Evolutionary conservation across 2,329 filamentous ascomycete genomes (phyloP).

Genomic region (Colletotrichum filicis): DNA sequence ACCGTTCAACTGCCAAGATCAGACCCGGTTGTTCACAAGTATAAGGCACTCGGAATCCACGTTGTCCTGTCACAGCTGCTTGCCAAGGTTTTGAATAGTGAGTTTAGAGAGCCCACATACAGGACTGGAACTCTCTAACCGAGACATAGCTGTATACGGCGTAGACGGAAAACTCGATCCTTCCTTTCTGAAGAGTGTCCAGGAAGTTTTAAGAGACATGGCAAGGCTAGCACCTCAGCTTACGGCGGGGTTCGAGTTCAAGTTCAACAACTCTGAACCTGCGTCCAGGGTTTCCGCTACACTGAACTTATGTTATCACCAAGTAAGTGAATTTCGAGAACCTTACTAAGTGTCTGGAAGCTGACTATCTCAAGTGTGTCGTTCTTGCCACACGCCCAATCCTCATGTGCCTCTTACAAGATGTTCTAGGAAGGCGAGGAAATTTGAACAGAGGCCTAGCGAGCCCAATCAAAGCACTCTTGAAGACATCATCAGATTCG

Average conservation of each 20-base stretch:
- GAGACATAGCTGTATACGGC: constrained; percentile 11
- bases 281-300: constrained; percentile 15
- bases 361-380: not conserved
- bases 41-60: constrained; percentile 14
- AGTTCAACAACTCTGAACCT: constrained; percentile 12
- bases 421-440: not conserved
- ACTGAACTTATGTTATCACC: constrained; percentile 22
- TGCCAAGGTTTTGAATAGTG: constrained; percentile 22
- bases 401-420: constrained; percentile 10
- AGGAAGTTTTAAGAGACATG: constrained; percentile 12
- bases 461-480: constrained; percentile 11
- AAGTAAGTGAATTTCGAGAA: not conserved
- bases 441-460: constrained; percentile 16
- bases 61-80: constrained; percentile 13
- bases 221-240: constrained; percentile 3
- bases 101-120: not conserved
- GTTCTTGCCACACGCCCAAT: constrained; percentile 16
- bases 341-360: not conserved
- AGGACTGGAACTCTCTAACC: not conserved
- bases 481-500: constrained; percentile 17
- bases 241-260: constrained; percentile 19
- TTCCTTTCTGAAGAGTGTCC: constrained; percentile 15
- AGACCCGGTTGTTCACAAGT: not conserved
- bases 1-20: constrained; percentile 6
- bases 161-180: constrained; percentile 17